Conservation (phyloP, 768 basidiomycete genomes). For the Mycena rebaudengoi region DNA sequence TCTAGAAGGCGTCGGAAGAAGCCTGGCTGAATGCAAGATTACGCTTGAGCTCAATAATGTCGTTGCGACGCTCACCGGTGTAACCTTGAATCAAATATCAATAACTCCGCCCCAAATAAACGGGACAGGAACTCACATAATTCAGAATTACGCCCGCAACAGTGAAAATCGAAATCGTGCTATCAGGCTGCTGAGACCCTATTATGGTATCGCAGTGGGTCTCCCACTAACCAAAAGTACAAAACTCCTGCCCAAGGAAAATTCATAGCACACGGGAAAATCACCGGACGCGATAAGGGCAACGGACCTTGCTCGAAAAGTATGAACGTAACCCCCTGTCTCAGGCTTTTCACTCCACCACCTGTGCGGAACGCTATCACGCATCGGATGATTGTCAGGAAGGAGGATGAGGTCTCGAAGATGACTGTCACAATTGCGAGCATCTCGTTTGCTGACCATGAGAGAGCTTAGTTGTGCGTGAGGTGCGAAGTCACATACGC, state of each 20-base stretch:
- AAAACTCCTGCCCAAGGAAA: slow-evolving; percentile 26
- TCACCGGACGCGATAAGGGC: too few relatives aligned
- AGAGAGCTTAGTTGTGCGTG: neutral
- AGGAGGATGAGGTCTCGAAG: slow-evolving; percentile 35
- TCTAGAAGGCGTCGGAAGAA: slow-evolving; percentile 39
- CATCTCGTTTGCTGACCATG: slow-evolving; percentile 30
- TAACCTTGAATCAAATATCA: slow-evolving; percentile 5
- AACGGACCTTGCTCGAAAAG: slow-evolving; percentile 36
- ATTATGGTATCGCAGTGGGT: too few relatives aligned
- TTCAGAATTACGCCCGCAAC: slow-evolving; percentile 34
- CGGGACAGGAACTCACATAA: slow-evolving; percentile 35
- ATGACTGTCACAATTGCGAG: slow-evolving; percentile 38
- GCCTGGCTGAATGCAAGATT: slow-evolving; percentile 25
- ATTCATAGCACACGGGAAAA: neutral
- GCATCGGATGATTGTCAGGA: slow-evolving; percentile 33
- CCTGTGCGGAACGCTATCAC: slow-evolving; percentile 31
- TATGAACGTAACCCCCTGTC: slow-evolving; percentile 29
- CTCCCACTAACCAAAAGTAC: slow-evolving; percentile 35
- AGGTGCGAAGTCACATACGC: too few relatives aligned
- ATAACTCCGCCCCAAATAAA: neutral
- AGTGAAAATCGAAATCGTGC: slow-evolving; percentile 34
- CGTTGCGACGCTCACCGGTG: slow-evolving; percentile 26
- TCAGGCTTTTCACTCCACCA: slow-evolving; percentile 24
- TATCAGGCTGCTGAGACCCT: neutral
- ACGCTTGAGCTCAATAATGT: neutral